Percentiles rank a stretch among this genome's conserved stretches.
phyloP scores from a whole-genome alignment of 331 rosid genomes.

The Erythrophleum ivorense region DNA sequence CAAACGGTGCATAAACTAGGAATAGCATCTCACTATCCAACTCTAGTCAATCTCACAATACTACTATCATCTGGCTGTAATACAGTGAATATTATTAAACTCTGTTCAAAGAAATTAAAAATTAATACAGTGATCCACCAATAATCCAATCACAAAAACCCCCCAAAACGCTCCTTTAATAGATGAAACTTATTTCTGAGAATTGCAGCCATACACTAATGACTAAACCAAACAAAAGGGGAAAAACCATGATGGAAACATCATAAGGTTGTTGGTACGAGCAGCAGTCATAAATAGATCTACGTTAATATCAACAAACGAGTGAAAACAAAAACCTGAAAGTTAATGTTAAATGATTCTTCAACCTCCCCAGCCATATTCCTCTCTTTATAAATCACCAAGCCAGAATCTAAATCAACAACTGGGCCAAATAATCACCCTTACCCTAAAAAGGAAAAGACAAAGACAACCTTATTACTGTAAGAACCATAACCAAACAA shows the following conservation, averaged over 20 bases:
- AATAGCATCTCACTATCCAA: background rate
- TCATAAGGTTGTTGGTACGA: background rate
- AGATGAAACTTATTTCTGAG: background rate
- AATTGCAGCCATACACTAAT: background rate
- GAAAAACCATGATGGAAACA: conserved; percentile 23
- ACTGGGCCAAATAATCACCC: conserved; percentile 23
- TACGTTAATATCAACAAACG: background rate
- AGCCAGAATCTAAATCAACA: conserved; percentile 37
- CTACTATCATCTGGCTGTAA: background rate
- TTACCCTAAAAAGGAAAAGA: conserved; percentile 28
- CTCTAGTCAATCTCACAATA: too few species aligned
- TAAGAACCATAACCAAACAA: conserved; percentile 3
- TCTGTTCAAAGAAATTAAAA: background rate
- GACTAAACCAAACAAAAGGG: conserved; percentile 4
- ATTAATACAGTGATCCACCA: background rate
- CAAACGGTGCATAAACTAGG: too few species aligned
- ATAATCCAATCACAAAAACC: background rate
- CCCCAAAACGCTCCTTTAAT: background rate
- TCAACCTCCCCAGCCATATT: conserved; percentile 43
- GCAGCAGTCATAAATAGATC: conserved; percentile 30
- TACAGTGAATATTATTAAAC: background rate
- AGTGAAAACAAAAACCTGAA: conserved; percentile 52
- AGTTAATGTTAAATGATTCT: conserved; percentile 48
- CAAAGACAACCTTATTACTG: conserved; percentile 21
- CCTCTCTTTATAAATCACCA: background rate